These are phyloP conservation scores for Syncephalastrum sp. DNA, from an alignment of 371 early-diverging fungal genomes.

Conservation along the genomic window DNA sequence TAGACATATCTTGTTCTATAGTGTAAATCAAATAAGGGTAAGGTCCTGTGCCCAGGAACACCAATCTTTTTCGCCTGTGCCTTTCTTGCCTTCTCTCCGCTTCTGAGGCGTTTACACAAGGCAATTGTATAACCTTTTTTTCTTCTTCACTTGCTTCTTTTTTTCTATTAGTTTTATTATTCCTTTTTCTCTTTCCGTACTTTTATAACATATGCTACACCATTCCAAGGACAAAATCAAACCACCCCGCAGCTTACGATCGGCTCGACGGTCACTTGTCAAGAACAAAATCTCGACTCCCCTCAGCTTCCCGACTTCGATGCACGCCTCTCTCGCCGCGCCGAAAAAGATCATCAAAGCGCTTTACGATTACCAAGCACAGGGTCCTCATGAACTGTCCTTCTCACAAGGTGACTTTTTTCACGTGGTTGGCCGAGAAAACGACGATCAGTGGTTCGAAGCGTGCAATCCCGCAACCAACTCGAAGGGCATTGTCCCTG, in stretches of 20 bases:
- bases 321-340: constrained; percentile 33
- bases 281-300: constrained; percentile 51
- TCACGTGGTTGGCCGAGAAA: constrained; percentile 81
- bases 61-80: no score
- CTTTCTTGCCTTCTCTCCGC: no score
- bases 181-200: neutral
- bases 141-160: neutral
- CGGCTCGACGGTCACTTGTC: constrained; percentile 26
- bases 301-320: constrained; percentile 20
- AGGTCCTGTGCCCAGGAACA: no score
- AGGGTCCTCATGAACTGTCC: constrained; percentile 68
- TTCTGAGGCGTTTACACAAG: no score
- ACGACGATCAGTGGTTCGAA: constrained; percentile 77
- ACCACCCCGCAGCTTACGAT: constrained; percentile 33
- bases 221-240: constrained; percentile 37
- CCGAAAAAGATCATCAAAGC: constrained; percentile 90
- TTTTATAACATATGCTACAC: constrained; percentile 22
- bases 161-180: neutral
- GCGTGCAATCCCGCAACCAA: constrained; percentile 84
- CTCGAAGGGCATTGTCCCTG: constrained; percentile 78
- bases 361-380: constrained; percentile 67
- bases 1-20: neutral
- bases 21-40: neutral
- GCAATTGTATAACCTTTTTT: neutral
- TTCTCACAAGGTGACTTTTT: constrained; percentile 89